Conservation (phyloP, 2,329 filamentous ascomycete genomes). For the Plenodomus tracheiphilus region DNA sequence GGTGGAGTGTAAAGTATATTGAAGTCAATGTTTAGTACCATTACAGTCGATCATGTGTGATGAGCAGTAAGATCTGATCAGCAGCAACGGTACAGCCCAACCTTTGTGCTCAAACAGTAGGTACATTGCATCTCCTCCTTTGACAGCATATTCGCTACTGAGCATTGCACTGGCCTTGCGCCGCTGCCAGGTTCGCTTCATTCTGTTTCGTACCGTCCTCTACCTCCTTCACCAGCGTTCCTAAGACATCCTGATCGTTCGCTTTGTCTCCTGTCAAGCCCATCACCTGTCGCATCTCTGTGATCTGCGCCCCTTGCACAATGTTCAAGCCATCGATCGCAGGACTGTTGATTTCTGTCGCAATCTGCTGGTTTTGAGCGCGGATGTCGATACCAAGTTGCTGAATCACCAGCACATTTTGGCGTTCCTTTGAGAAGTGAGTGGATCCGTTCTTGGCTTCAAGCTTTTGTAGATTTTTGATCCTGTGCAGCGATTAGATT, state of each 20-base stretch:
- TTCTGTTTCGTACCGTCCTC: slow-evolving; percentile 22
- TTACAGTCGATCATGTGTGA: too few relatives aligned
- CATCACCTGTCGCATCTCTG: slow-evolving; percentile 17
- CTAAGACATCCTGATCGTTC: slow-evolving; percentile 10
- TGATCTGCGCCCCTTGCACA: slow-evolving; percentile 18
- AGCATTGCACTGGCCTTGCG: background rate
- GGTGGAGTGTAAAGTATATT: too few relatives aligned
- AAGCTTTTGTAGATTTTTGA: slow-evolving; percentile 8
- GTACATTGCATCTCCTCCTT: too few relatives aligned
- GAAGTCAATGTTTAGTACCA: too few relatives aligned
- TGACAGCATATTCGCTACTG: too few relatives aligned
- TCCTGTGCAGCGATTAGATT: slow-evolving; percentile 5
- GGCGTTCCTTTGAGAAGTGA: too few relatives aligned
- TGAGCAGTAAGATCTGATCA: too few relatives aligned
- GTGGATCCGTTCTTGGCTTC: too few relatives aligned
- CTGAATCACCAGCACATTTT: slow-evolving; percentile 13
- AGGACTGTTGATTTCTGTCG: slow-evolving; percentile 18
- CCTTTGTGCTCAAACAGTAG: too few relatives aligned
- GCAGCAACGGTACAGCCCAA: too few relatives aligned
- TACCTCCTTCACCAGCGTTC: slow-evolving; percentile 15
- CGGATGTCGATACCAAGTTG: slow-evolving; percentile 22
- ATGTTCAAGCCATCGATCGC: slow-evolving; percentile 15
- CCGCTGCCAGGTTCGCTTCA: slow-evolving; percentile 15
- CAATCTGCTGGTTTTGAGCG: slow-evolving; percentile 22
- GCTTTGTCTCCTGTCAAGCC: slow-evolving; percentile 6